phyloP scores from a whole-genome alignment of 345 rosid species.

The Brassica juncea region DNA sequence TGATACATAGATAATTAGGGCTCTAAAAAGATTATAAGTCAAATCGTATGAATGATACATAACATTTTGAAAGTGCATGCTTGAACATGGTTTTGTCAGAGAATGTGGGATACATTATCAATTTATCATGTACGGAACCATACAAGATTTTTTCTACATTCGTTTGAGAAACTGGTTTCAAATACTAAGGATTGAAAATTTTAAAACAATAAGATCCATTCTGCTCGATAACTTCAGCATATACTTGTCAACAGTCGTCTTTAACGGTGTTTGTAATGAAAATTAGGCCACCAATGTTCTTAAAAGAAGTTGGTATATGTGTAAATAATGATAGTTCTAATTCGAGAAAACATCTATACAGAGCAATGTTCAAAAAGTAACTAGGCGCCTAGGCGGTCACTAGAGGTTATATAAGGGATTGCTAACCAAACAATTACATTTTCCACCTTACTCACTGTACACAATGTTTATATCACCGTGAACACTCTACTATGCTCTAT shows the following conservation, averaged over 20 bases:
- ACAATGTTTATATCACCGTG: neutral
- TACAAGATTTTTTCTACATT: conserved; percentile 11
- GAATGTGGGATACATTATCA: conserved; percentile 53
- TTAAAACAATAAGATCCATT: neutral
- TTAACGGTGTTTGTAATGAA: neutral
- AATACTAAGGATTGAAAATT: neutral
- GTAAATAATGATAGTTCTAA: neutral
- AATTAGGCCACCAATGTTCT: conserved; percentile 12
- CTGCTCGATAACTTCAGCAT: neutral
- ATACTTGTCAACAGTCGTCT: neutral
- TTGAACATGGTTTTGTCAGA: conserved; percentile 52
- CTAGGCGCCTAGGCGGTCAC: too few relatives aligned
- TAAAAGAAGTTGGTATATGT: neutral
- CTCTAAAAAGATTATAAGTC: conserved; percentile 22
- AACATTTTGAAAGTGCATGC: conserved; percentile 39
- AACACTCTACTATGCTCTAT: neutral
- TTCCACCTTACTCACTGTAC: neutral
- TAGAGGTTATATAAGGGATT: too few relatives aligned
- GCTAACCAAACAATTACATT: neutral
- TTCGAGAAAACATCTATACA: neutral
- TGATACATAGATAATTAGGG: conserved; percentile 5
- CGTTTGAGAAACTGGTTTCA: conserved; percentile 12
- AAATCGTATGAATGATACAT: conserved; percentile 13
- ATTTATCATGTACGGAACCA: conserved; percentile 40
- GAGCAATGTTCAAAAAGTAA: too few relatives aligned